Evolutionary conservation across 169 alveolate species (phyloP).

Genomic region (Eimeria necatrix): DNA sequence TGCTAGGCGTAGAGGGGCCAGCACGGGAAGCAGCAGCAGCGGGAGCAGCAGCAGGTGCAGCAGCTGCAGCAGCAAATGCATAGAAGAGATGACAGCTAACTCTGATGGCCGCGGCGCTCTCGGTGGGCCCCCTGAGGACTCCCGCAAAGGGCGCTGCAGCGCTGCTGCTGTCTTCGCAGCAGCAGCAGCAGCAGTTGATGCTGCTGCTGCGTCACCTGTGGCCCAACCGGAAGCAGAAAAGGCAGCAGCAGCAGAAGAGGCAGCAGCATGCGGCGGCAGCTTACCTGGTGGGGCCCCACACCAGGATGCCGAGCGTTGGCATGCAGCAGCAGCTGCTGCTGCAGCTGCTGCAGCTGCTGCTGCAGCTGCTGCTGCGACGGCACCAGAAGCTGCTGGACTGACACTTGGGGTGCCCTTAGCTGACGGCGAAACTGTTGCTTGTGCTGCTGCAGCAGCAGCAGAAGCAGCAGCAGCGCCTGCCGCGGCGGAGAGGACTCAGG

Average conservation of each 20-base stretch:
- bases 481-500: not conserved
- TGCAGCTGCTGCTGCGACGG: not conserved
- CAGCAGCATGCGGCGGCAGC: not conserved
- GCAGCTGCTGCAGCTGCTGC: not conserved
- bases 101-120: not conserved
- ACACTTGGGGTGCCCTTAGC: not conserved
- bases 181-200: constrained; percentile 7
- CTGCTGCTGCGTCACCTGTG: not conserved
- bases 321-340: constrained; percentile 25
- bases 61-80: constrained; percentile 10
- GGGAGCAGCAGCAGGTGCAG: not conserved
- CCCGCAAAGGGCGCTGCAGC: not conserved
- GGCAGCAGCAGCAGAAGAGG: not conserved
- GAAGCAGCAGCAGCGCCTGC: not conserved
- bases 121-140: constrained; percentile 11
- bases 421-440: not conserved
- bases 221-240: not conserved
- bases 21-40: not conserved
- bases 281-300: not conserved
- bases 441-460: constrained; percentile 30
- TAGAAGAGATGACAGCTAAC: not conserved
- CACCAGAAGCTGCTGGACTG: not conserved
- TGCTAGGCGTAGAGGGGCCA: not conserved
- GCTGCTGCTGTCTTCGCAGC: not conserved
- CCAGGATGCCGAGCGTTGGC: not conserved